phyloP scores from a whole-genome alignment of 306 rosid genomes.

The Quercus variabilis region DNA sequence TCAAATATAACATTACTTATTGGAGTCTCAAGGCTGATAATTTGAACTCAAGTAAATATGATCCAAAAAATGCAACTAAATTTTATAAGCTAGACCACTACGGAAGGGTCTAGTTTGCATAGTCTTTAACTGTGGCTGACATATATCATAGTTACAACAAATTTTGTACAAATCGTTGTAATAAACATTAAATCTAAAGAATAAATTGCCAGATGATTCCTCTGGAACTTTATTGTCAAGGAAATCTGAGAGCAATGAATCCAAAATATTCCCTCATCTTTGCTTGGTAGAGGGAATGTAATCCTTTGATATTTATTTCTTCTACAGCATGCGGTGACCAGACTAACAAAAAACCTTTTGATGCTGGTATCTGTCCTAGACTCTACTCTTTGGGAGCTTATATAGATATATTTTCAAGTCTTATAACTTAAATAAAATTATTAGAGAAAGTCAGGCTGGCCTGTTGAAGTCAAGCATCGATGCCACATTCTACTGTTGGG shows the following conservation, averaged over 20 bases:
- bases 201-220: conserved; percentile 22
- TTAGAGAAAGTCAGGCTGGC: conserved; percentile 90
- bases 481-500: conserved; percentile 99
- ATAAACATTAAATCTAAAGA: conserved; percentile 23
- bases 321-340: conserved; percentile 9
- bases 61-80: background rate
- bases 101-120: background rate
- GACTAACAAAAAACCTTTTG: conserved; percentile 22
- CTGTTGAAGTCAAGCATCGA: conserved; percentile 96
- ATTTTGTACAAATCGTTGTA: conserved; percentile 22
- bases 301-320: conserved; percentile 52
- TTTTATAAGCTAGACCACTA: background rate
- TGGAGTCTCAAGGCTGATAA: background rate
- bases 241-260: conserved; percentile 25
- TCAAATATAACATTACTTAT: too few species aligned
- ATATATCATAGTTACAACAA: conserved; percentile 22
- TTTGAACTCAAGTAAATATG: background rate
- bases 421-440: conserved; percentile 21
- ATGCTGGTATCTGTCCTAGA: conserved; percentile 27
- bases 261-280: conserved; percentile 11
- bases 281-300: conserved; percentile 24
- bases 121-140: background rate
- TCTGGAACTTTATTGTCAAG: conserved; percentile 19
- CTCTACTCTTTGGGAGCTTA: conserved; percentile 30
- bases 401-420: conserved; percentile 16